Base-by-base conservation (phyloP, 2,329 filamentous ascomycete species). In the Colletotrichum liriopes region DNA sequence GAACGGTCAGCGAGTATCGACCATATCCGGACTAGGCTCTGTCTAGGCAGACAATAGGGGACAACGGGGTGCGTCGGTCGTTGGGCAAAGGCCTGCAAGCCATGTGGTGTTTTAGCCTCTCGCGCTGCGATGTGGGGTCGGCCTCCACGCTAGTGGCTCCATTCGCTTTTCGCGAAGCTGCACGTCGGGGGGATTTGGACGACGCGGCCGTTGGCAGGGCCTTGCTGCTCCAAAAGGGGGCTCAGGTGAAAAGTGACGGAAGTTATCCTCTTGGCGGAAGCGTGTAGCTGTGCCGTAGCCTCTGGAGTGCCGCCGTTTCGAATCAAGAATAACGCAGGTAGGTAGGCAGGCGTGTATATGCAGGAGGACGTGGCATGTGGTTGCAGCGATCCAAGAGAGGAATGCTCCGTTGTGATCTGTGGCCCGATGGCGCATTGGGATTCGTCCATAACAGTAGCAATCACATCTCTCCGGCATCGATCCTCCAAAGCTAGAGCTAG, bases 91-190 rank as follows among this genome's bases (percentile, higher is more conserved):
- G 51, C 58, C 59, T 54, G 37, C 60, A 54, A 49, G 45, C 69
- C 65, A 72, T 72, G 65, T 72, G 65, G 65, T 64, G 43, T 63
- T 69, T 72, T 69, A 72, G 69, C 69, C 69, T 63, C 65, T 51
- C 43, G 41, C 45, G 62, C 56, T 61, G 71, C 61, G n/a, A 35
- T 66, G 71, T 73, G 71, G 71, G 71, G 67, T 65, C 59, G 14
- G 35, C 37, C 51, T 26, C 39, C 52, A 47, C 45, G 39, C 65
- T 64, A 59, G 59, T 45, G 35, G 26, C n/a, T 51, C 37, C 23
- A 23, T 51, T 54, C 37, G 56, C 35, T 47, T 49, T 64, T 64
- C 51, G 43, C 26, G 37, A 61, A 67, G 55, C 55, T 71, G 68
- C 26, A 67, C 49, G 49, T 67, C 41, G 64, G 56, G 37, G 55